These are phyloP conservation scores for Lactarius hengduanensis DNA, from an alignment of 768 basidiomycete genomes.

Conservation along the genomic window DNA sequence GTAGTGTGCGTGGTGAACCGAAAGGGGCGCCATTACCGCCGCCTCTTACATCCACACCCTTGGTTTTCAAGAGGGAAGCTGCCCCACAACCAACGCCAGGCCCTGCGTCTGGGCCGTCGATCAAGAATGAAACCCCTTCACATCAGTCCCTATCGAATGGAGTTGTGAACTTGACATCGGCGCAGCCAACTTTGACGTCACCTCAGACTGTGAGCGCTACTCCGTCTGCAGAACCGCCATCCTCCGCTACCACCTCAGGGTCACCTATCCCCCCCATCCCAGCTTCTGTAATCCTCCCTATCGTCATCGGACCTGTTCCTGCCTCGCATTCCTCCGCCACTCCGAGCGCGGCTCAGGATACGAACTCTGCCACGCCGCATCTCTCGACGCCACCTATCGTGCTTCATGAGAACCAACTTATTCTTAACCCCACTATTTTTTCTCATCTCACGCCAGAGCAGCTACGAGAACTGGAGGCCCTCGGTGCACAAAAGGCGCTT, in stretches of 20 bases:
- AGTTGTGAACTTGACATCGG: not conserved
- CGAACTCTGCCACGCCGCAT: conserved; percentile 41
- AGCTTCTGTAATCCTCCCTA: conserved; percentile 64
- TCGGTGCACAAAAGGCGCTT: conserved; percentile 81
- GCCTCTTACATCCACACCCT: conserved; percentile 64
- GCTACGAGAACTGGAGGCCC: conserved; percentile 69
- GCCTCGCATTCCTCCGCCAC: conserved; percentile 56
- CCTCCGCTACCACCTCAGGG: conserved; percentile 9
- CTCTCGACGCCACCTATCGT: conserved; percentile 60
- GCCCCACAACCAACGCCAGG: conserved; percentile 14
- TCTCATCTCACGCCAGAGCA: conserved; percentile 70
- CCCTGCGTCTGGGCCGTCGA: conserved; percentile 22
- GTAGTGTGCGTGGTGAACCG: conserved; percentile 63
- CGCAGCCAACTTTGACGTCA: conserved; percentile 26
- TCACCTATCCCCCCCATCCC: conserved; percentile 35
- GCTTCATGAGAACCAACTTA: conserved; percentile 77
- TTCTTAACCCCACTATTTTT: conserved; percentile 85
- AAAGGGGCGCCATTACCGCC: conserved; percentile 63
- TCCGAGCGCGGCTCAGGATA: conserved; percentile 40
- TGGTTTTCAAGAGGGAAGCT: conserved; percentile 46
- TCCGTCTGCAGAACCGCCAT: not conserved
- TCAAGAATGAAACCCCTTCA: conserved; percentile 32
- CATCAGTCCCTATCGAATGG: conserved; percentile 31
- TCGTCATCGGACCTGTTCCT: conserved; percentile 71
- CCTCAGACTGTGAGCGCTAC: not conserved